Evolutionary conservation across 257 asterid species (phyloP).

Genomic region (Capsicum chinense): DNA sequence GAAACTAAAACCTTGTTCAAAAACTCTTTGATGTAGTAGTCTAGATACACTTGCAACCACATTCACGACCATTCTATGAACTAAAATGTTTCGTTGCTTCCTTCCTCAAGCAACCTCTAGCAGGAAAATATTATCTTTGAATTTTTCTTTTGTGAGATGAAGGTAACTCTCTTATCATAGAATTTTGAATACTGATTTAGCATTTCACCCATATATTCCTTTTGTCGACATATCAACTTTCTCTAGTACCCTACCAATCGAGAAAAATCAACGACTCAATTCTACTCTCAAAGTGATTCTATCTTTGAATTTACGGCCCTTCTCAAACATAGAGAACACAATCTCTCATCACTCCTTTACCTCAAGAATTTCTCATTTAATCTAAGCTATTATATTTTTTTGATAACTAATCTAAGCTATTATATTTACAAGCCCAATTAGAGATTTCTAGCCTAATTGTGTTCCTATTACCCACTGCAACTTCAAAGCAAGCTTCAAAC

Average conservation of each 20-base stretch:
- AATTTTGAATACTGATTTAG: neutral
- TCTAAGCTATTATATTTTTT: neutral
- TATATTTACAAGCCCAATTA: neutral
- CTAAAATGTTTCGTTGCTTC: neutral
- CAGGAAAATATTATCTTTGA: neutral
- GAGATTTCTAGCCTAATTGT: neutral
- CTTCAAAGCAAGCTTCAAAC: neutral
- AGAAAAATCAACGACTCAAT: neutral
- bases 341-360: neutral
- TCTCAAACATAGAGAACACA: neutral
- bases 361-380: neutral
- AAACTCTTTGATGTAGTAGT: neutral
- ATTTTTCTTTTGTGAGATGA: neutral
- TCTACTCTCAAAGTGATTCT: neutral
- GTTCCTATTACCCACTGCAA: neutral
- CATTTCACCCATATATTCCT: neutral
- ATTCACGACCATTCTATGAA: neutral
- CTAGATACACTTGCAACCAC: neutral
- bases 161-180: neutral
- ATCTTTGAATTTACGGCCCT: neutral
- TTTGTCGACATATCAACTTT: neutral
- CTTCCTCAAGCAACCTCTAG: neutral
- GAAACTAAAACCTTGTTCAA: neutral
- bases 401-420: neutral
- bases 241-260: neutral